Evolutionary conservation across 176 grass and related monocot species (phyloP).

Genomic region (Alloteropsis semialata): DNA sequence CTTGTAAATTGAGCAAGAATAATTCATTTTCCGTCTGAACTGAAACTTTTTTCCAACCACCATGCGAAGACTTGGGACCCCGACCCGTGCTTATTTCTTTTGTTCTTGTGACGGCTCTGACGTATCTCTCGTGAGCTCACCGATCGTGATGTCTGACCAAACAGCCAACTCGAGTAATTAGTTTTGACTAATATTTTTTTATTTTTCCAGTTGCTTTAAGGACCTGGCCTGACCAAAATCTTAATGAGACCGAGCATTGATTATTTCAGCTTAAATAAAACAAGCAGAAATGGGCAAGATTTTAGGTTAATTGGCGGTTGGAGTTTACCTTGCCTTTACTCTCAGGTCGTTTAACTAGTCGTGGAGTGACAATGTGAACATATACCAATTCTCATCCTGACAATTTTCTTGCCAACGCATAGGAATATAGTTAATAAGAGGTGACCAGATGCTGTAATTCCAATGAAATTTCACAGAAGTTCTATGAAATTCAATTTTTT

Average conservation of each 20-base stretch:
- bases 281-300: background rate
- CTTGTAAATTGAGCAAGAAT: background rate
- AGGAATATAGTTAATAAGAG: background rate
- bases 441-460: background rate
- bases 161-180: background rate
- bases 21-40: background rate
- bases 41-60: background rate
- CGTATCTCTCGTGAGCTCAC: slow-evolving; percentile 15
- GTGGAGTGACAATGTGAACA: background rate
- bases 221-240: background rate
- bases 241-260: background rate
- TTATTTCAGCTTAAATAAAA: background rate
- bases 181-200: background rate
- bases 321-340: background rate
- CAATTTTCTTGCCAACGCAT: background rate
- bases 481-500: background rate
- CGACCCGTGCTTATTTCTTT: background rate
- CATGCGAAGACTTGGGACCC: background rate
- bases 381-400: background rate
- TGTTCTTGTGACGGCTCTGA: background rate
- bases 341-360: background rate
- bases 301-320: background rate
- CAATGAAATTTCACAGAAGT: background rate
- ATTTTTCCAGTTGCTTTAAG: background rate
- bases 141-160: slow-evolving; percentile 17